Base-by-base conservation (phyloP, 129 eudicot genomes). In the Silybum marianum region DNA sequence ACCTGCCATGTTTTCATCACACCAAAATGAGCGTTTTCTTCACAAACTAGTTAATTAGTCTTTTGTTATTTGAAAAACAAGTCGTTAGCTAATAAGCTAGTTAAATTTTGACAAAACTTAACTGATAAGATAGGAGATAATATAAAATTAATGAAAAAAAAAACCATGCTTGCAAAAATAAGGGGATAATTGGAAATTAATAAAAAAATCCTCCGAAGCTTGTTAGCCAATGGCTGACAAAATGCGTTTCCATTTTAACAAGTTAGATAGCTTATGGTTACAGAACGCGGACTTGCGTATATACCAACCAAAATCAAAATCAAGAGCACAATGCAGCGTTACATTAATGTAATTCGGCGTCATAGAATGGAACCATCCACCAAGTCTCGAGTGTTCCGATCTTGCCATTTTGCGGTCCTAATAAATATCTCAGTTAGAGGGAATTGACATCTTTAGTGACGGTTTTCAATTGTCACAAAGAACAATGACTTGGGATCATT, bases 371-470 rank as follows among this genome's bases (percentile, higher is more conserved):
- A 18, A 83, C 82, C 86, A 85, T 85, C 91, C 91, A 91, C 2
- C 82, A 74, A 12, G 91, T 74, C 40, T 81, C 90, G 23, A 89
- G 86, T 2, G 90, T 82, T 36, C 93, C 92, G 4, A 91, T 88
- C 77, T 80, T 78, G 34, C 97, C 97, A 70, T 89, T 89, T 76
- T 91, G 92, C 26, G 88, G 80, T 65, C 75, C 94, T 92, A 67
- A 24, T 6, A 78, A 77, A n/a, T 30, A 32, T 71, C 73, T 30
- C 16, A 63, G 14, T 16, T 19, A 30, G 7, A 75, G 8, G 21
- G 32, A 67, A 72, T 32, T 32, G 30, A 28, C 1, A 24, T 3
- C 54, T 26, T 38, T 66, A 23, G 11, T 73, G 79, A 44, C 69
- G 46, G 0, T 5, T 21, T 34, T 78, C 30, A 12, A 32, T 32